Conservation (phyloP, 2,329 filamentous ascomycete genomes). For the Cladosporium sp. region DNA sequence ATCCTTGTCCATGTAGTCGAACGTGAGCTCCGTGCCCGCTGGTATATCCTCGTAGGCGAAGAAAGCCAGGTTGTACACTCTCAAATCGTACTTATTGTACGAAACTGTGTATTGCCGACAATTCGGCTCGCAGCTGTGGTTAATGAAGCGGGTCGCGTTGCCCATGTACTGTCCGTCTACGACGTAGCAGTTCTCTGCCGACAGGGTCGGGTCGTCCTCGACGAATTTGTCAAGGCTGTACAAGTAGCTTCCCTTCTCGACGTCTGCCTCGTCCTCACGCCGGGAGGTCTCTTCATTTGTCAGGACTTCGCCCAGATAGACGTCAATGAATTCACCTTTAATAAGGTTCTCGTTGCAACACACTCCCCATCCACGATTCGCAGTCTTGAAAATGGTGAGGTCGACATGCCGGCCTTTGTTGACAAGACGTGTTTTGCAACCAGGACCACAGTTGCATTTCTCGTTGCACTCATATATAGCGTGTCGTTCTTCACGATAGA, state of each 20-base stretch:
- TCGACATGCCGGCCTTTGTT: slow-evolving; percentile 70
- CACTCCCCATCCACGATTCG: slow-evolving; percentile 76
- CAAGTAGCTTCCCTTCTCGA: slow-evolving; percentile 71
- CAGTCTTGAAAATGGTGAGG: slow-evolving; percentile 75
- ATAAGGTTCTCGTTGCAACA: slow-evolving; percentile 64
- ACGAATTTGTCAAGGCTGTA: slow-evolving; percentile 79
- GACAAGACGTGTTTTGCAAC: slow-evolving; percentile 74
- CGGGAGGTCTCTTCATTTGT: slow-evolving; percentile 60
- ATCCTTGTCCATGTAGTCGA: slow-evolving; percentile 73
- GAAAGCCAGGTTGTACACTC: slow-evolving; percentile 73
- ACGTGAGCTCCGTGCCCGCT: slow-evolving; percentile 69
- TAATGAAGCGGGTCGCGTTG: slow-evolving; percentile 78
- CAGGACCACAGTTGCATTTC: slow-evolving; percentile 62
- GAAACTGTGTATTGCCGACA: slow-evolving; percentile 76
- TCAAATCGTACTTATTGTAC: slow-evolving; percentile 72
- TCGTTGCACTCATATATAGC: slow-evolving; percentile 80
- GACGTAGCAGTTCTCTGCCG: slow-evolving; percentile 44
- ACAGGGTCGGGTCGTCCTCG: slow-evolving; percentile 45
- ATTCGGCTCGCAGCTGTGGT: slow-evolving; percentile 79
- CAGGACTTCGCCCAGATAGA: slow-evolving; percentile 66
- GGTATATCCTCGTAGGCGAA: slow-evolving; percentile 70
- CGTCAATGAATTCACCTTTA: slow-evolving; percentile 76
- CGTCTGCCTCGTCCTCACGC: slow-evolving; percentile 60
- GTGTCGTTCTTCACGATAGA: slow-evolving; percentile 45
- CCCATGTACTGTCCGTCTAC: slow-evolving; percentile 72